Conservation (phyloP, 371 early-diverging fungal genomes). For the Lichtheimia ornata region DNA sequence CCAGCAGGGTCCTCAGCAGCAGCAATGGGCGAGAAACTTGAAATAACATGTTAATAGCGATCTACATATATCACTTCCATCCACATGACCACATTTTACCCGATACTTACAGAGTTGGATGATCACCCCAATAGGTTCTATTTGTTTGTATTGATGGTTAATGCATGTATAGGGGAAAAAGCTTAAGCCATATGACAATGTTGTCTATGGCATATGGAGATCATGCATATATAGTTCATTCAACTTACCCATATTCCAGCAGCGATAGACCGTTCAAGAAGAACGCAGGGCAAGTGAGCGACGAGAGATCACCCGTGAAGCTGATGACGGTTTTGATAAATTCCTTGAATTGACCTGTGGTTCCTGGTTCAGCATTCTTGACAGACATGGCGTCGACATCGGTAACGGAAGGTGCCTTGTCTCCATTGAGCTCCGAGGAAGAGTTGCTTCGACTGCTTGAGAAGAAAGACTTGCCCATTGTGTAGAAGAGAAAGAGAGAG, state of each 20-base stretch:
- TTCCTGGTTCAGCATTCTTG: slow-evolving; percentile 39
- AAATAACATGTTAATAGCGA: too few species aligned
- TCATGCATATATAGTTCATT: too few species aligned
- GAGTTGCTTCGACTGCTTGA: slow-evolving; percentile 12
- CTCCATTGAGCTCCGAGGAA: slow-evolving; percentile 10
- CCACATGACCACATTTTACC: too few species aligned
- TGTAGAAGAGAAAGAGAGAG: background rate
- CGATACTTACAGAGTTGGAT: slow-evolving; percentile 32
- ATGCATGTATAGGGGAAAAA: too few species aligned
- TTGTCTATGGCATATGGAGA: too few species aligned
- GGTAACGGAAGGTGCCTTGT: slow-evolving; percentile 30
- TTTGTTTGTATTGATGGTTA: too few species aligned
- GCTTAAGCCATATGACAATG: too few species aligned
- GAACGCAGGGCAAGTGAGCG: slow-evolving; percentile 79
- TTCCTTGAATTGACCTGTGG: slow-evolving; percentile 48
- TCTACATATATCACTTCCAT: too few species aligned
- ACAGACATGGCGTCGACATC: slow-evolving; percentile 47
- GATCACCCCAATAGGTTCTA: slow-evolving; percentile 43
- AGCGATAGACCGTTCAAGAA: slow-evolving; percentile 73
- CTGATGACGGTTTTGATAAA: slow-evolving; percentile 67
- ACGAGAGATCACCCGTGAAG: slow-evolving; percentile 81
- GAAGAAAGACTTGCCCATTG: slow-evolving; percentile 19
- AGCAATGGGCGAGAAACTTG: slow-evolving; percentile 43
- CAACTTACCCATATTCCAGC: slow-evolving; percentile 73
- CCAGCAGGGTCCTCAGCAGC: slow-evolving; percentile 55